Percentiles rank a stretch among this genome's conserved stretches.
These are phyloP conservation scores for Cruciata laevipes DNA, from an alignment of 257 asterid genomes.

Conservation along the genomic window DNA sequence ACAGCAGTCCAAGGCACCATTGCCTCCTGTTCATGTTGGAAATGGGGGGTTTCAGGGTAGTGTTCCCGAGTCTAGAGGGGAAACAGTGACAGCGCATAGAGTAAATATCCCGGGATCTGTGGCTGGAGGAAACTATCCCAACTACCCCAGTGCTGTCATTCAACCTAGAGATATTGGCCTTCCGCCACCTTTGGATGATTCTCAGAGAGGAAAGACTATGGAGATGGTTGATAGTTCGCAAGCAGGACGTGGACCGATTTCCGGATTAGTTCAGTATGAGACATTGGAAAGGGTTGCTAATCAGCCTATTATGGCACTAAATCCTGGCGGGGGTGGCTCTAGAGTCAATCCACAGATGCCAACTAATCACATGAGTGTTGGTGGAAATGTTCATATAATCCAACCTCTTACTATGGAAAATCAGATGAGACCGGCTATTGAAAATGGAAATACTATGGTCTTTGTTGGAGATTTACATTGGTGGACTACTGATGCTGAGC, in stretches of 20 bases:
- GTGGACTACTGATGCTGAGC: constrained; percentile 60
- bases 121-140: constrained; percentile 37
- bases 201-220: constrained; percentile 18
- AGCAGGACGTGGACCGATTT: constrained; percentile 36
- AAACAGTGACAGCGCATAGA: constrained; percentile 33
- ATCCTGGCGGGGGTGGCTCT: constrained; percentile 42
- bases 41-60: constrained; percentile 42
- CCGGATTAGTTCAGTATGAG: constrained; percentile 31
- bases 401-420: constrained; percentile 46
- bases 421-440: constrained; percentile 43
- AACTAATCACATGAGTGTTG: constrained; percentile 33
- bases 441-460: constrained; percentile 56
- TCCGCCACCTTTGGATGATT: constrained; percentile 21
- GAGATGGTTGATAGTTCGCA: constrained; percentile 39
- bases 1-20: constrained; percentile 42
- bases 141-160: constrained; percentile 9
- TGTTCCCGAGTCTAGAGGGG: constrained; percentile 35
- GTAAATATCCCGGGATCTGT: constrained; percentile 34
- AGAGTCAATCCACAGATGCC: constrained; percentile 40
- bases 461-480: constrained; percentile 54
- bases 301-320: constrained; percentile 36
- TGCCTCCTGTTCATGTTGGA: constrained; percentile 35
- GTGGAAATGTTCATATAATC: constrained; percentile 29
- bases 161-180: constrained; percentile 42
- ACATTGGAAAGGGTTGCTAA: constrained; percentile 31